Evolutionary conservation across 768 basidiomycete genomes (phyloP).

Genomic region (Mycena galericulata): DNA sequence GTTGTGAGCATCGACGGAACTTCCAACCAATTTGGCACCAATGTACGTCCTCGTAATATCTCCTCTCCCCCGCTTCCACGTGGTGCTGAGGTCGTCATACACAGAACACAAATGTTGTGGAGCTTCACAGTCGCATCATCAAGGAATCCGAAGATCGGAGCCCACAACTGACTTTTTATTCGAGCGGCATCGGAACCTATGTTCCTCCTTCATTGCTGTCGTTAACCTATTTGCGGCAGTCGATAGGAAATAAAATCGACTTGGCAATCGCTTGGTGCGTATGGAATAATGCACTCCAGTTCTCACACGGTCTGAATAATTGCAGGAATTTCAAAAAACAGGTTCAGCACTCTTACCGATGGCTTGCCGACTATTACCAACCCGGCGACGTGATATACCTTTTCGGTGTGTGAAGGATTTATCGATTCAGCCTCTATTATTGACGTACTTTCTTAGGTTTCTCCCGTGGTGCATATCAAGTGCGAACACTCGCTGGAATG

Average conservation of each 20-base stretch:
- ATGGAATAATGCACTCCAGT: too few species aligned
- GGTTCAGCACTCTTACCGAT: slow-evolving; percentile 4
- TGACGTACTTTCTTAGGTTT: too few species aligned
- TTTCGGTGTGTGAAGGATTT: too few species aligned
- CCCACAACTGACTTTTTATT: slow-evolving; percentile 4
- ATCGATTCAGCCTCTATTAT: too few species aligned
- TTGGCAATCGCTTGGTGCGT: too few species aligned
- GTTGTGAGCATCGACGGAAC: slow-evolving; percentile 56
- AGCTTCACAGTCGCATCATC: slow-evolving; percentile 41
- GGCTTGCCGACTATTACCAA: slow-evolving; percentile 12
- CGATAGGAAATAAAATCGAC: too few species aligned
- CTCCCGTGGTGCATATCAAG: too few species aligned
- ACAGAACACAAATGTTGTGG: slow-evolving; percentile 51
- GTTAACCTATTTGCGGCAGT: too few species aligned
- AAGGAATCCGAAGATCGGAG: slow-evolving; percentile 25
- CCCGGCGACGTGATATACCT: slow-evolving; percentile 13
- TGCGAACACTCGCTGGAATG: too few species aligned
- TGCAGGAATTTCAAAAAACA: too few species aligned
- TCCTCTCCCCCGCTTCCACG: too few species aligned
- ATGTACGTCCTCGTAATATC: slow-evolving; percentile 35
- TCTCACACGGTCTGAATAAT: too few species aligned
- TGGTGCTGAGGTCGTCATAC: background rate
- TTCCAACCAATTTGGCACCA: slow-evolving; percentile 50
- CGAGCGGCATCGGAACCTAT: slow-evolving; percentile 20
- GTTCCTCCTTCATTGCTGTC: background rate